Evolutionary conservation across 139 green algal genomes (phyloP).

Genomic region (Chlorella sp.): DNA sequence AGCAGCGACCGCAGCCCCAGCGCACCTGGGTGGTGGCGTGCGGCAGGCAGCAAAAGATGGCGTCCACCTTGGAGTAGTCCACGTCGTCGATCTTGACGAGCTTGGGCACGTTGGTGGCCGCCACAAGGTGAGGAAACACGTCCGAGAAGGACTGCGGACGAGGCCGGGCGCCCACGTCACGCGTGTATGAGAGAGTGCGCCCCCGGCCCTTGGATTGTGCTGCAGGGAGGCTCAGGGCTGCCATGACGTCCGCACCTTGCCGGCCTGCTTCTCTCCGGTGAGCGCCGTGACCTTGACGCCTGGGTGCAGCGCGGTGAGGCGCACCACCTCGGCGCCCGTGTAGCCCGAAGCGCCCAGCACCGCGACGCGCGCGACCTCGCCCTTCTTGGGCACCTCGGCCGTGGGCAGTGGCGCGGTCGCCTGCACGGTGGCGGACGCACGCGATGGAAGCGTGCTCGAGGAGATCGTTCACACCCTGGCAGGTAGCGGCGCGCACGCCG

Average conservation of each 20-base stretch:
- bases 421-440: too few species aligned
- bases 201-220: background rate
- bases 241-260: slow-evolving; percentile 55
- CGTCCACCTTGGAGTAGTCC: slow-evolving; percentile 75
- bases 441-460: too few species aligned
- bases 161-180: background rate
- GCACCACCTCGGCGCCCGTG: slow-evolving; percentile 89
- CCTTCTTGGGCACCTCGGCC: background rate
- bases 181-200: too few species aligned
- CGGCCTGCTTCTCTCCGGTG: slow-evolving; percentile 90
- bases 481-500: too few species aligned
- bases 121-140: slow-evolving; percentile 87
- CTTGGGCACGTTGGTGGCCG: slow-evolving; percentile 52
- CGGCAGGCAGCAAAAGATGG: slow-evolving; percentile 96
- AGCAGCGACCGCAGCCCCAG: too few species aligned
- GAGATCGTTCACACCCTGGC: too few species aligned
- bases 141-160: slow-evolving; percentile 66
- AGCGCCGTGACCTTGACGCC: slow-evolving; percentile 72
- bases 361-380: slow-evolving; percentile 52
- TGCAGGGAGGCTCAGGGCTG: background rate
- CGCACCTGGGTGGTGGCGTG: slow-evolving; percentile 86
- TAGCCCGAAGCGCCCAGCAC: slow-evolving; percentile 95
- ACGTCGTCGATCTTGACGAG: slow-evolving; percentile 89
- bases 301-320: slow-evolving; percentile 80
- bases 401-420: background rate